A percentile compares a stretch with the other conserved stretches of the same genome.
Evolutionary conservation across 2,329 filamentous ascomycete species (phyloP).

Genomic region (Trichoderma koningiopsis): DNA sequence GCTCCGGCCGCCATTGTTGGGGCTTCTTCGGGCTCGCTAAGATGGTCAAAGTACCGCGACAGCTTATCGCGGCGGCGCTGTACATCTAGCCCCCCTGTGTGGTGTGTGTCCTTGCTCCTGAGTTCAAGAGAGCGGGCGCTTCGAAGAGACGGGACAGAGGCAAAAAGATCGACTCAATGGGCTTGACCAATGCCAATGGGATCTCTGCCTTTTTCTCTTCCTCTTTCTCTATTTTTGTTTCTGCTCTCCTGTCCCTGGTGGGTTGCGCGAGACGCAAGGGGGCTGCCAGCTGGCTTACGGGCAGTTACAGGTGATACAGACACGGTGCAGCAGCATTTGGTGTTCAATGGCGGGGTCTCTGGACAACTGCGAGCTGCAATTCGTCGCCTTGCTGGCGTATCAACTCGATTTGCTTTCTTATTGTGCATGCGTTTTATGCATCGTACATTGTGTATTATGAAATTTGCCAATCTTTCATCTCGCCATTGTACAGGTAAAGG

Average conservation of each 20-base stretch:
- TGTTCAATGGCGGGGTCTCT: not conserved
- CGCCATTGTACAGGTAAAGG: not conserved
- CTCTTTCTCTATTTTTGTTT: not conserved
- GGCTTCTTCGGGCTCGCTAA: slow-evolving; percentile 8
- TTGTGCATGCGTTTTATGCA: not conserved
- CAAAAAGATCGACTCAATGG: not conserved
- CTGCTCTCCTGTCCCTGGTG: not conserved
- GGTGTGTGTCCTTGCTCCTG: not conserved
- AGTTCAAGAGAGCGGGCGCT: not conserved
- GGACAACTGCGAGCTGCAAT: not conserved
- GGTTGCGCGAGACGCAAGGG: slow-evolving; percentile 9
- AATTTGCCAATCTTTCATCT: not conserved
- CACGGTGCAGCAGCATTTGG: not conserved
- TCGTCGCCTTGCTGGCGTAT: slow-evolving; percentile 1
- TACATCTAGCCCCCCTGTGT: slow-evolving; percentile 2
- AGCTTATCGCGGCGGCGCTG: slow-evolving; percentile 14
- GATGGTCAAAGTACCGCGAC: slow-evolving; percentile 18
- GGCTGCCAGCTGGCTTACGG: slow-evolving; percentile 11
- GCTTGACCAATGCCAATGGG: not conserved
- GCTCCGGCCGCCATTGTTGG: slow-evolving; percentile 19
- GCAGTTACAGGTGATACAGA: not conserved
- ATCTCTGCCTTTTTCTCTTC: not conserved
- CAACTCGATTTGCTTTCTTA: not conserved
- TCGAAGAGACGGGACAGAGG: not conserved
- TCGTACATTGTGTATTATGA: not conserved